Evolutionary conservation across 2,329 filamentous ascomycete species (phyloP).

Genomic region (Didymella lethalis): DNA sequence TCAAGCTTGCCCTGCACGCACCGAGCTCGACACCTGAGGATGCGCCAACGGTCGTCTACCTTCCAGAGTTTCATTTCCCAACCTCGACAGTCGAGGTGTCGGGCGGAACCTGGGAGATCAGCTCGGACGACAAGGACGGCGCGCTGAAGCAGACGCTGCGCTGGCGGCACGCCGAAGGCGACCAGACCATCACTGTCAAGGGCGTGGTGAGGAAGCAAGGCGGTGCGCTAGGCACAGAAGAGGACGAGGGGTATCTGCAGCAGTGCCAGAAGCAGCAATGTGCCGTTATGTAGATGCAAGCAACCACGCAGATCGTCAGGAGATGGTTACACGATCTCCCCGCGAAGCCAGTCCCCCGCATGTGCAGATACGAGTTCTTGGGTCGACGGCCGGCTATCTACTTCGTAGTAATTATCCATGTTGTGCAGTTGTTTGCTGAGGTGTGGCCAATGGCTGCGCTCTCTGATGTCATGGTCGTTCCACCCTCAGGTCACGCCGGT

Average conservation of each 20-base stretch:
- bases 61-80: conserved; percentile 94
- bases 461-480: conserved; percentile 38
- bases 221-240: conserved; percentile 62
- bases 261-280: conserved; percentile 58
- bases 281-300: conserved; percentile 52
- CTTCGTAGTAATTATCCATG: conserved; percentile 6
- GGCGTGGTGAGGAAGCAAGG: conserved; percentile 71
- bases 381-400: conserved; percentile 8
- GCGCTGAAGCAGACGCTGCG: conserved; percentile 76
- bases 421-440: conserved; percentile 16
- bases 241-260: conserved; percentile 82
- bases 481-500: conserved; percentile 44
- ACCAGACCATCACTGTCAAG: conserved; percentile 78
- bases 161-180: conserved; percentile 93
- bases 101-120: conserved; percentile 90
- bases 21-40: conserved; percentile 67
- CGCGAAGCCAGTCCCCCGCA: conserved; percentile 4
- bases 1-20: conserved; percentile 74
- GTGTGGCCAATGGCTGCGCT: conserved; percentile 5
- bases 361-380: conserved; percentile 5
- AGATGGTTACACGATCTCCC: conserved; percentile 17
- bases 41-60: conserved; percentile 79
- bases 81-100: conserved; percentile 77
- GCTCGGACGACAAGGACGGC: conserved; percentile 72
- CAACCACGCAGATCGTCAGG: conserved; percentile 9